phyloP scores from a whole-genome alignment of 495 filamentous ascomycete species.

The Penicillium alfredii region DNA sequence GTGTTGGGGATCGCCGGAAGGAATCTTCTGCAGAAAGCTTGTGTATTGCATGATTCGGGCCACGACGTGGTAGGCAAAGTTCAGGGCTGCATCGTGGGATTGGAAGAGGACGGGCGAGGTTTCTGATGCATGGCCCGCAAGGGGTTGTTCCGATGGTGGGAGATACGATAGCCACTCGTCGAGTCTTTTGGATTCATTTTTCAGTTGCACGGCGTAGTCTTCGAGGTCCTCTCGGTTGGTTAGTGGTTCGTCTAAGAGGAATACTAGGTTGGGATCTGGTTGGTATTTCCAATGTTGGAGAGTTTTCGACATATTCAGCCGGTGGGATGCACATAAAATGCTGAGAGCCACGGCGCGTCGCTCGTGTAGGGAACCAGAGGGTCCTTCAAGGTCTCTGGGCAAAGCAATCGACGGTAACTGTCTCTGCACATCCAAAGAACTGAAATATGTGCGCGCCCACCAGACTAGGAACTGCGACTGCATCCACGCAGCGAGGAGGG shows the following conservation, averaged over 20 bases:
- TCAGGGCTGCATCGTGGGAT: conserved; percentile 25
- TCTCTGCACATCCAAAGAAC: conserved; percentile 14
- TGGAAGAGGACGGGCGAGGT: conserved; percentile 14
- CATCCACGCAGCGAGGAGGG: conserved; percentile 22
- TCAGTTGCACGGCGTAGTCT: conserved; percentile 1
- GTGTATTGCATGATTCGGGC: conserved; percentile 28
- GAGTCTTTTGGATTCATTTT: conserved; percentile 8
- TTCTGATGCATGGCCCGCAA: conserved; percentile 2
- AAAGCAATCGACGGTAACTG: conserved; percentile 7
- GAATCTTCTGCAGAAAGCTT: conserved; percentile 5
- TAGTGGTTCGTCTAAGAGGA: too few species aligned
- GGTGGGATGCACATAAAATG: conserved; percentile 29
- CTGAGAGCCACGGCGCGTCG: conserved; percentile 17
- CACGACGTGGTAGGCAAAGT: conserved; percentile 23
- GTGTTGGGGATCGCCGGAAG: background rate
- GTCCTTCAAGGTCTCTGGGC: conserved; percentile 5
- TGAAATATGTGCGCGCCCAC: conserved; percentile 27
- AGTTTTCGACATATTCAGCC: conserved; percentile 13
- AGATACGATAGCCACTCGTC: conserved; percentile 19
- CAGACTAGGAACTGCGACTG: conserved; percentile 20
- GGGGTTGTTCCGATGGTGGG: conserved; percentile 15
- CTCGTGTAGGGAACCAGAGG: conserved; percentile 8
- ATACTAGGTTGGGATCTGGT: background rate
- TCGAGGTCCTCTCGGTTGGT: too few species aligned
- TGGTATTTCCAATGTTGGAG: conserved; percentile 14